phyloP scores from a whole-genome alignment of 176 grass and related monocot genomes.

The Musa acuminata region DNA sequence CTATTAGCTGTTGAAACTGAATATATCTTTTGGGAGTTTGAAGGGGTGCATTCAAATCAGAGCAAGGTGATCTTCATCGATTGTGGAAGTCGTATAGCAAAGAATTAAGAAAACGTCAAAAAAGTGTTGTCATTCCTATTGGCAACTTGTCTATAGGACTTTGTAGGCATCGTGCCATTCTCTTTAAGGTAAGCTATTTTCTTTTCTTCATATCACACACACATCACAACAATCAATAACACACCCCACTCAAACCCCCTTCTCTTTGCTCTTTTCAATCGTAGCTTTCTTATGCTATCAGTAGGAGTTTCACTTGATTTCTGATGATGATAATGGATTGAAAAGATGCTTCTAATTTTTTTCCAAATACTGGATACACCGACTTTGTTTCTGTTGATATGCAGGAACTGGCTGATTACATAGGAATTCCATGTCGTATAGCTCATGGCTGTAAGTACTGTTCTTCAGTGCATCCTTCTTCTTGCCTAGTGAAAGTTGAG shows the following conservation, averaged over 20 bases:
- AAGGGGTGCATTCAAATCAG: slow-evolving; percentile 68
- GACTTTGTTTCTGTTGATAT: slow-evolving; percentile 4
- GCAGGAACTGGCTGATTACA: slow-evolving; percentile 66
- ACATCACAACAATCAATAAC: too few relatives aligned
- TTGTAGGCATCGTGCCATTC: slow-evolving; percentile 83
- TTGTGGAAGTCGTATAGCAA: slow-evolving; percentile 82
- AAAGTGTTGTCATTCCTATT: slow-evolving; percentile 62
- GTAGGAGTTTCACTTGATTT: background rate
- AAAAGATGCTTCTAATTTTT: background rate
- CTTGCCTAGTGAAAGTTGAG: slow-evolving; percentile 74
- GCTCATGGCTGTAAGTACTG: slow-evolving; percentile 93
- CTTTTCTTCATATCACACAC: background rate
- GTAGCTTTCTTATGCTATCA: background rate
- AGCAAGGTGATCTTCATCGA: slow-evolving; percentile 57
- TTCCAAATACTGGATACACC: background rate
- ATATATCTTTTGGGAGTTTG: slow-evolving; percentile 22
- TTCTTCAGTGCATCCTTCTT: slow-evolving; percentile 66
- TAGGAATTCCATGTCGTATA: slow-evolving; percentile 77
- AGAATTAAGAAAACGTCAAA: slow-evolving; percentile 49
- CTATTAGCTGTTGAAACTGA: slow-evolving; percentile 15
- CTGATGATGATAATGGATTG: background rate
- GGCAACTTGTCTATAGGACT: slow-evolving; percentile 60
- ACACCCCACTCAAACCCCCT: background rate
- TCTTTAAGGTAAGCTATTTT: slow-evolving; percentile 56
- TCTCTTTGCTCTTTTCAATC: background rate